Evolutionary conservation across 176 grass and related monocot species (phyloP), one percentile per base, ranked within the genome.

Genomic region (Aegilops tauschii): DNA sequence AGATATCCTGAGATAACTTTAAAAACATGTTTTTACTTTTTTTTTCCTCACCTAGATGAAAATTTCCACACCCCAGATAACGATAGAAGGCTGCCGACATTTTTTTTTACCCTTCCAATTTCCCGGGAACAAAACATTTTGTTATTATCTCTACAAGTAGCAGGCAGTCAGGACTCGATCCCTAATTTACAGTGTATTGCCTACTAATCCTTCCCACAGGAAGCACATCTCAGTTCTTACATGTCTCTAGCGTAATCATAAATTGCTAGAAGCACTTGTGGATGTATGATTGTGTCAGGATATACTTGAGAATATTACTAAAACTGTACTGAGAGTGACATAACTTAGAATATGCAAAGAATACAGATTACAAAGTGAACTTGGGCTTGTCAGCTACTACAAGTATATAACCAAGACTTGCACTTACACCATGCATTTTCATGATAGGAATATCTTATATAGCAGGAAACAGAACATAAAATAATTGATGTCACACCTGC

Each of bases 401-500:
- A 52, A 52, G 49, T 52, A 52, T 52, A 52, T 52, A 52, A 52
- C 49, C 49, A 52, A 52, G 49, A 52, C 5, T 17, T 52, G 49
- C 49, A 52, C 37, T 30, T 62, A 39, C 40, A 70, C n/a, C 11
- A 78, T 77, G 25, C 27, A 28, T 44, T 52, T 84, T 61, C 47
- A 61, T 49, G 29, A 58, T 25, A 77, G 49, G 16, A 4, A 17
- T 50, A 49, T 67, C 34, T 77, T 65, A 74, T 67, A 16, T 73
- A 81, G 18, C 25, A 81, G 34, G 32, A 85, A 65, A 85, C 23
- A 40, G 14, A 49, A 45, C 12, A 85, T n/a, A 78, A 23, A 76
- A 86, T 10, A n/a, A 17, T 50, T 28, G 14, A 76, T 13, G 20
- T 23, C 82, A 80, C 80, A 95, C 96, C 92, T 86, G 94, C 83